Evolutionary conservation across 371 early-diverging fungal genomes (phyloP), one percentile per base, ranked within the genome.

Genomic region (Mortierella sp.): DNA sequence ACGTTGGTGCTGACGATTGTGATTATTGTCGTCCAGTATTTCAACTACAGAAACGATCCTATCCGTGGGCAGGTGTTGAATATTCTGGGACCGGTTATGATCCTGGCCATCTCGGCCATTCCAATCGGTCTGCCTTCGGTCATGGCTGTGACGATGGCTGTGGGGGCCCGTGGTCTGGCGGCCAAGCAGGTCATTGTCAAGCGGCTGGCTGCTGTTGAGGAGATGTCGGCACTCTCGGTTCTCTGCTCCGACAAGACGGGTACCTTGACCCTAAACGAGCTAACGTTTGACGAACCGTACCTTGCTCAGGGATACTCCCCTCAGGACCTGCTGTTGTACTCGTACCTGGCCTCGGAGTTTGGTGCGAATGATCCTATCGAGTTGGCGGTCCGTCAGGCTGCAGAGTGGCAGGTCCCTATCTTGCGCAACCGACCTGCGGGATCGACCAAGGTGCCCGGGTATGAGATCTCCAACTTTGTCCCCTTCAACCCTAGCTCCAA

Each of bases 161-260:
- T 97, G 26, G 98, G 98, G 68, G 96, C 98, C 31, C 92, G 93
- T 69, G 91, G 96, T 78, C 90, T 99, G 63, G 96, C 99, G 5
- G 91, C 92, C 50, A 95, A 96, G 86, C 87, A 96, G 87, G 98
- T 97, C 66, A 97, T 99, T 87, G 96, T 98, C 77, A 96, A 97
- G 87, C 93, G 97, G 70, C 87, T 98, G 44, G 94, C 96, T 5
- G 97, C 97, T 29, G 96, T 97, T 13, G 99, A 99, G 87, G 97
- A 96, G 73, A 90, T 98, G 84, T 97, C 98, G 0, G 97, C 97
- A 2, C 96, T 96, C 14, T 96, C 96, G 1, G 93, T 96, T 39
- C 92, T 98, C 50, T 98, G 97, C 87, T 95, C 96, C 6, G 99
- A 98, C 89, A 98, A 94, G 90, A 99, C 99, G 0, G 99, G 99